Conservation (phyloP, 805 yeast species). For the Wickerhamiella kurtzmanii region DNA sequence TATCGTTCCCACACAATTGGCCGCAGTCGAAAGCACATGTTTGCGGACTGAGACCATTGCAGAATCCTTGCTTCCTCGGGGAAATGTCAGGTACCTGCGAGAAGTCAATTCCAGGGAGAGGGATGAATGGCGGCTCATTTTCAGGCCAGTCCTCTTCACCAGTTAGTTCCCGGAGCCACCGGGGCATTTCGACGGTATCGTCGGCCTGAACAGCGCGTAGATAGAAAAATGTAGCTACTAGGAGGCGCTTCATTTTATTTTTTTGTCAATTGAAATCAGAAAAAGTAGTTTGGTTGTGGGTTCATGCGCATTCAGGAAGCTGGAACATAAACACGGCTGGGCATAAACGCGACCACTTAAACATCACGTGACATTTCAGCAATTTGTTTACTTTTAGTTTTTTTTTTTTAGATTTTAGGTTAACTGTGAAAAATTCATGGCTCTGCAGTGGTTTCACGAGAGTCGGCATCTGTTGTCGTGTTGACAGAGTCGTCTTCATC, state of each 20-base stretch:
- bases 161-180: slow-evolving; percentile 66
- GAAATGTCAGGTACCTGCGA: slow-evolving; percentile 36
- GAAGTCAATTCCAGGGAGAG: slow-evolving; percentile 49
- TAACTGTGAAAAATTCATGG: neutral
- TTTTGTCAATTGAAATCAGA: neutral
- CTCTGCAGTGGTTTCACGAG: slow-evolving; percentile 2
- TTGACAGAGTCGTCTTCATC: neutral
- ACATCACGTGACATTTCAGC: too few species aligned
- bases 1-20: slow-evolving; percentile 70
- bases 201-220: neutral
- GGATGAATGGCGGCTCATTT: slow-evolving; percentile 45
- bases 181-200: slow-evolving; percentile 45
- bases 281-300: neutral
- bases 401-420: too few species aligned
- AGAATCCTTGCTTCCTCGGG: slow-evolving; percentile 32
- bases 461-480: slow-evolving; percentile 1
- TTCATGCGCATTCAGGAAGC: neutral
- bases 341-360: too few species aligned
- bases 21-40: slow-evolving; percentile 79
- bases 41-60: slow-evolving; percentile 36
- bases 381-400: too few species aligned
- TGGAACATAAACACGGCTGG: too few species aligned
- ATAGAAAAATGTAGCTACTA: neutral
- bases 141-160: slow-evolving; percentile 77
- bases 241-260: slow-evolving; percentile 3